These are phyloP conservation scores for Ormosia semicastrata DNA, from an alignment of 306 rosid genomes.

Conservation along the genomic window DNA sequence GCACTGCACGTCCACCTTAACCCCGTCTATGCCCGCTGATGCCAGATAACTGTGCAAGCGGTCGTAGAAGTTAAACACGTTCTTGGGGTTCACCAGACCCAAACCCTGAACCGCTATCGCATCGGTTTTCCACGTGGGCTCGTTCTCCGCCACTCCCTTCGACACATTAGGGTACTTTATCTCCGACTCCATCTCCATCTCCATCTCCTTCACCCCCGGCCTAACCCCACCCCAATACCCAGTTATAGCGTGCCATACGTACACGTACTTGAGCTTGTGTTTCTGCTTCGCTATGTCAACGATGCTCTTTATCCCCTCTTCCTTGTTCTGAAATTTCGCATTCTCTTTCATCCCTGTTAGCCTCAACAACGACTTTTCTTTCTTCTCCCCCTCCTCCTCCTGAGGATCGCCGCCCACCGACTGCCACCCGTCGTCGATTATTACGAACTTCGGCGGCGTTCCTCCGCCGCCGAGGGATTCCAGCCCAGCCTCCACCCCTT, in stretches of 20 bases:
- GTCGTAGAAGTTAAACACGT: conserved; percentile 62
- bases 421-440: conserved; percentile 95
- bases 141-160: conserved; percentile 65
- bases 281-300: conserved; percentile 66
- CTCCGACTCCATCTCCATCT: conserved; percentile 57
- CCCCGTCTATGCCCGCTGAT: conserved; percentile 81
- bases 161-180: conserved; percentile 59
- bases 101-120: conserved; percentile 57
- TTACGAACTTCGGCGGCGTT: conserved; percentile 77
- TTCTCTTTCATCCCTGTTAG: conserved; percentile 74
- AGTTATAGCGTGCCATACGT: conserved; percentile 93
- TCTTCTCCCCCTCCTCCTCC: background rate
- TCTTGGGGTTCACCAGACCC: conserved; percentile 72
- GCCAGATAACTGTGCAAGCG: conserved; percentile 74
- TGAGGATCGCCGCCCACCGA: conserved; percentile 51
- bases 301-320: conserved; percentile 61
- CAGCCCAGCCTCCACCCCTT: conserved; percentile 75
- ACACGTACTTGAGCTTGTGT: conserved; percentile 64
- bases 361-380: conserved; percentile 30
- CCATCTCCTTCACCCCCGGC: conserved; percentile 68
- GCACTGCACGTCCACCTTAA: conserved; percentile 93
- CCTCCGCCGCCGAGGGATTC: conserved; percentile 60
- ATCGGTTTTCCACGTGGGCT: conserved; percentile 77
- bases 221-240: conserved; percentile 97
- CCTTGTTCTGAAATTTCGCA: conserved; percentile 59